phyloP scores from a whole-genome alignment of 2,329 filamentous ascomycete species.

The Phialophora verrucosa region DNA sequence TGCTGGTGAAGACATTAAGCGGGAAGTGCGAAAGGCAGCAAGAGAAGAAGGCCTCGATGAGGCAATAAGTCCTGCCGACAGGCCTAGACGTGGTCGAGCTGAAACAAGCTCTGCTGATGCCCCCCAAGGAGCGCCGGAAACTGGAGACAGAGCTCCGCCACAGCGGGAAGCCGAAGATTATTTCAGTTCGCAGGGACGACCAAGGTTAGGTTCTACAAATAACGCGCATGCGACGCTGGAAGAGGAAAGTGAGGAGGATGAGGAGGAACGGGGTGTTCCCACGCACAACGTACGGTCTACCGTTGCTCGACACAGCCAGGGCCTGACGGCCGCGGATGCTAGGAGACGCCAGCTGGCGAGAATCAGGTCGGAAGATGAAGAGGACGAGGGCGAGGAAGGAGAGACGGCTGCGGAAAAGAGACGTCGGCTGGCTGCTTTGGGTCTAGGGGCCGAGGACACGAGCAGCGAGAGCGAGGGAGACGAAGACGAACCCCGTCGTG shows the following conservation, averaged over 20 bases:
- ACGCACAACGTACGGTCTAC: slow-evolving; percentile 48
- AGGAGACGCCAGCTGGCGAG: slow-evolving; percentile 45
- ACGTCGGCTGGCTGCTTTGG: slow-evolving; percentile 53
- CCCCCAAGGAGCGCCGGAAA: background rate
- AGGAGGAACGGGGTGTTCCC: slow-evolving; percentile 36
- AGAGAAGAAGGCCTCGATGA: slow-evolving; percentile 34
- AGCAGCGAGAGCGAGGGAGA: slow-evolving; percentile 42
- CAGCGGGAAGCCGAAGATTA: slow-evolving; percentile 26
- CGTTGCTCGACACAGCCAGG: slow-evolving; percentile 46
- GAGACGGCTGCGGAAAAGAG: slow-evolving; percentile 55
- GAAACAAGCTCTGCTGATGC: slow-evolving; percentile 16
- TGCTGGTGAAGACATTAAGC: slow-evolving; percentile 48
- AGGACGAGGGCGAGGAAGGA: slow-evolving; percentile 44
- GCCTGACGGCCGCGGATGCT: slow-evolving; percentile 46
- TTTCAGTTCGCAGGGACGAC: slow-evolving; percentile 26
- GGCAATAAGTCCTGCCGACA: slow-evolving; percentile 31
- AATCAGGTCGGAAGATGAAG: slow-evolving; percentile 35
- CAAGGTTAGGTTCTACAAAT: slow-evolving; percentile 17
- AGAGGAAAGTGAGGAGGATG: slow-evolving; percentile 34
- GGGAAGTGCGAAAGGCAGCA: slow-evolving; percentile 45
- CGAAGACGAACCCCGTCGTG: slow-evolving; percentile 32
- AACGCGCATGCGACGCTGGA: slow-evolving; percentile 19
- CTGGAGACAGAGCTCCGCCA: slow-evolving; percentile 4
- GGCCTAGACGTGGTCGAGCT: slow-evolving; percentile 32
- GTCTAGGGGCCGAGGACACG: slow-evolving; percentile 39